These are phyloP conservation scores for Saturnispora mendoncae DNA, from an alignment of 805 yeast species.

Conservation along the genomic window DNA sequence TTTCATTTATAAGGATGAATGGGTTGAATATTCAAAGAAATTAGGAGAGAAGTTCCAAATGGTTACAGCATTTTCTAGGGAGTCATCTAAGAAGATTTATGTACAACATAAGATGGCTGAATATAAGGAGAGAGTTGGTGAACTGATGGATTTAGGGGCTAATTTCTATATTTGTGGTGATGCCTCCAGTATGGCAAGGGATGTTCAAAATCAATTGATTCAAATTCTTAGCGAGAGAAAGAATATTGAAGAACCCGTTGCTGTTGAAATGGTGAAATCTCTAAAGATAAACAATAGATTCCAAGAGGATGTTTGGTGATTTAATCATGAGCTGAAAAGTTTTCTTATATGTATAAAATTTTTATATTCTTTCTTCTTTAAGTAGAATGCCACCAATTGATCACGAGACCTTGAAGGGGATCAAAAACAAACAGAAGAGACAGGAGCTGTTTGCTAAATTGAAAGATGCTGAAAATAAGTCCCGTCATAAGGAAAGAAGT, in stretches of 20 bases:
- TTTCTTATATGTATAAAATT: background rate
- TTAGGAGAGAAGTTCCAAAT: constrained; percentile 49
- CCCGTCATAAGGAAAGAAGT: constrained; percentile 67
- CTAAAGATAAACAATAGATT: constrained; percentile 73
- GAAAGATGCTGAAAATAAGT: constrained; percentile 66
- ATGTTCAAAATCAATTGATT: constrained; percentile 61
- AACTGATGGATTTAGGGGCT: constrained; percentile 53
- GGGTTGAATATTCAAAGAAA: constrained; percentile 76
- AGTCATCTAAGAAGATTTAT: constrained; percentile 48
- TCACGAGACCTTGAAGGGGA: constrained; percentile 33
- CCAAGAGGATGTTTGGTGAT: constrained; percentile 94
- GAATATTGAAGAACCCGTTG: constrained; percentile 43
- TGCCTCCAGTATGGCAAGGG: constrained; percentile 85
- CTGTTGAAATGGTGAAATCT: constrained; percentile 64
- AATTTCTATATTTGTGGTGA: constrained; percentile 92
- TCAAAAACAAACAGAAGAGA: constrained; percentile 72
- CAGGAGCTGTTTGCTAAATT: constrained; percentile 68
- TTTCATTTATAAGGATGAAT: constrained; percentile 79
- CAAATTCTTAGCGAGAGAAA: constrained; percentile 41
- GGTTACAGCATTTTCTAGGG: constrained; percentile 71
- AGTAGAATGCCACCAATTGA: constrained; percentile 25
- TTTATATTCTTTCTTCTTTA: background rate
- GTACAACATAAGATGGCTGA: constrained; percentile 68
- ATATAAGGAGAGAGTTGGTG: constrained; percentile 37
- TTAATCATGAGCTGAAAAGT: background rate